Evolutionary conservation across 257 asterid genomes (phyloP).

Genomic region (Forsythia viridissima): DNA sequence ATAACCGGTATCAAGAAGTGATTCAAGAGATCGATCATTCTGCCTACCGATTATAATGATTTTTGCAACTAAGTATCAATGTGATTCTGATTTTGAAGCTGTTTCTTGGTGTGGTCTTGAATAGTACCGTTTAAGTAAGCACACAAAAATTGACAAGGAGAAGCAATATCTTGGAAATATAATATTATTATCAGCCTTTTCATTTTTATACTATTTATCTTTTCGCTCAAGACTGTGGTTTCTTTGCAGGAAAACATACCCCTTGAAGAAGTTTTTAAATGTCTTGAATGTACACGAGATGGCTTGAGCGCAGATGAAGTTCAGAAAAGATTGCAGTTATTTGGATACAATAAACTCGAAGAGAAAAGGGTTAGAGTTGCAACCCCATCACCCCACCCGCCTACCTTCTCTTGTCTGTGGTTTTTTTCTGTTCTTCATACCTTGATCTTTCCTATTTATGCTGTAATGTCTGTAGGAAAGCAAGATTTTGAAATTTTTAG

Average conservation of each 20-base stretch:
- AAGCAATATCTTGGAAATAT: neutral
- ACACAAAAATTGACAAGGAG: neutral
- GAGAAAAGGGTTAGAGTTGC: conserved; percentile 42
- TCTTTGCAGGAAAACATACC: conserved; percentile 52
- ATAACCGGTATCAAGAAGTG: neutral
- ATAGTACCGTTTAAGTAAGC: neutral
- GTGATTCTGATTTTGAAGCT: neutral
- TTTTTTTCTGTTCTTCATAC: neutral
- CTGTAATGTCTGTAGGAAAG: conserved; percentile 40
- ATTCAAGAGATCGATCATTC: neutral
- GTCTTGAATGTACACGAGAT: conserved; percentile 40
- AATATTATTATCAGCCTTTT: neutral
- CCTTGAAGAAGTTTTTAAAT: conserved; percentile 47
- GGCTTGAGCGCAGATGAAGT: conserved; percentile 44
- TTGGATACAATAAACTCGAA: conserved; percentile 59
- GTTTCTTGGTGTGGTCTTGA: neutral
- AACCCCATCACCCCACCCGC: neutral
- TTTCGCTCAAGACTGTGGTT: conserved; percentile 1
- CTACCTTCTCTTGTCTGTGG: neutral
- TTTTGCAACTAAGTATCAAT: neutral
- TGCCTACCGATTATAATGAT: neutral
- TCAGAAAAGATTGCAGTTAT: conserved; percentile 36
- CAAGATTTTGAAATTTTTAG: conserved; percentile 52
- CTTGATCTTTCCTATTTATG: neutral
- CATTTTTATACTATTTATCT: neutral